A percentile compares a stretch with the other conserved stretches of the same genome.
Conservation (phyloP, 225 moss, liverwort and hornwort genomes). For the Physcomitrium patens region DNA sequence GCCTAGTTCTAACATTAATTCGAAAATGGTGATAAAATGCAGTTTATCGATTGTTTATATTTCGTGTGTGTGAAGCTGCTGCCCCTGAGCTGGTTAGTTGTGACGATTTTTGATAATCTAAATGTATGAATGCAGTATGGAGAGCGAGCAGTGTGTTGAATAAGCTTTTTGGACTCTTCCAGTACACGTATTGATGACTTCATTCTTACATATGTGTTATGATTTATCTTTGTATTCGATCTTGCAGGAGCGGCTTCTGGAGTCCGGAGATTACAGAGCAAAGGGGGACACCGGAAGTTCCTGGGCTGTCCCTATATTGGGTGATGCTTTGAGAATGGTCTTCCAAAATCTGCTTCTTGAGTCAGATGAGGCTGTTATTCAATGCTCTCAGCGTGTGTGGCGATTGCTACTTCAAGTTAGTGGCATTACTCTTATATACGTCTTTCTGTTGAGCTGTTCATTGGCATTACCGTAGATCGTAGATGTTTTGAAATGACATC, state of each 20-base stretch:
- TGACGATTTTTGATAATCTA: not conserved
- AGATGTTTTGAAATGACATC: conserved; percentile 8
- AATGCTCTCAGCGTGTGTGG: conserved; percentile 84
- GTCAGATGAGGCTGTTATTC: conserved; percentile 69
- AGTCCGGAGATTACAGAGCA: conserved; percentile 69
- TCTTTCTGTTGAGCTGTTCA: conserved; percentile 2
- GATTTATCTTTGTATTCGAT: conserved; percentile 19
- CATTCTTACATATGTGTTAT: not conserved
- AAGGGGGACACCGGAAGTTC: conserved; percentile 50
- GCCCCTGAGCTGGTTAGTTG: not conserved
- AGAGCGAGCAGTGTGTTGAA: not conserved
- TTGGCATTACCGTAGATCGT: conserved; percentile 20
- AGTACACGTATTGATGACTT: not conserved
- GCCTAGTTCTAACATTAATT: conserved; percentile 12
- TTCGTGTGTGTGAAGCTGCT: conserved; percentile 3
- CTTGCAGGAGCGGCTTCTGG: conserved; percentile 79
- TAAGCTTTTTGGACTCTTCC: not conserved
- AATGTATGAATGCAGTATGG: not conserved
- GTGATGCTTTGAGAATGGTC: conserved; percentile 81
- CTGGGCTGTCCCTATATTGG: conserved; percentile 90
- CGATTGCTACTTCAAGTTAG: conserved; percentile 76
- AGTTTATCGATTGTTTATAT: not conserved
- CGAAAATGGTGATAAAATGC: conserved; percentile 7
- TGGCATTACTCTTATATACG: conserved; percentile 12
- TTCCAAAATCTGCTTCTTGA: conserved; percentile 90